Base-by-base conservation (phyloP, 73 alveolate species). In the Paramecium primaurelia region DNA sequence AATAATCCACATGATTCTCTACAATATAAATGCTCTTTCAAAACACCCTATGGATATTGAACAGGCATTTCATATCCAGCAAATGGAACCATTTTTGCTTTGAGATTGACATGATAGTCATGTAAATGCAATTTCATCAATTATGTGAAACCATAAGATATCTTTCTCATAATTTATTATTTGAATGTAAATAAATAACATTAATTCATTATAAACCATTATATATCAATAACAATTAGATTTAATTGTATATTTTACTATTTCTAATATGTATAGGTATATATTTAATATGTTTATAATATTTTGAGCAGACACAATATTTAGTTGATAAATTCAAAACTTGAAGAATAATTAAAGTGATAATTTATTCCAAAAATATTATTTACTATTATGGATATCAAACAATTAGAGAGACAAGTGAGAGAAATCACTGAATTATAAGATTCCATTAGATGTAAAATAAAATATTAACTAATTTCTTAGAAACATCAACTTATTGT, bases 11-110 rank as follows among this genome's bases (percentile, higher is more conserved):
- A 94, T 10, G 84, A 71, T 36, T 59, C 92, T 92, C 99, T 85
- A 92, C 96, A 90, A 58, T 93, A 96, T 28, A 93, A 34, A 92
- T 96, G 98, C 94, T 95, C 98, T 44, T 96, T 93, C 84, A 97
- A 88, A 26, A 94, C 85, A 14, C 98, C 98, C 44, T 69, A 97
- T 36, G 92, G 94, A 93, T 97, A 97, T 77, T 89, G 86, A 32
- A 97, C 97, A 9, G 99, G 99, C 97, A 97, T 89, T 11, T 92
- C 94, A 73, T 95, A 97, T 26, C 99, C 99, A 18, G 99, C 98
- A 86, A 97, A 97, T 20, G 96, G 96, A 4, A 96, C 98, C 95
- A 97, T 94, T 80, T 96, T 96, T 1, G 95, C 99, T 40, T 96
- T 94, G 6, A 73, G 34, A 38, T 40, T 28, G 71, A 92, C 54